Evolutionary conservation across 257 asterid genomes (phyloP).

Genomic region (Mentha longifolia): DNA sequence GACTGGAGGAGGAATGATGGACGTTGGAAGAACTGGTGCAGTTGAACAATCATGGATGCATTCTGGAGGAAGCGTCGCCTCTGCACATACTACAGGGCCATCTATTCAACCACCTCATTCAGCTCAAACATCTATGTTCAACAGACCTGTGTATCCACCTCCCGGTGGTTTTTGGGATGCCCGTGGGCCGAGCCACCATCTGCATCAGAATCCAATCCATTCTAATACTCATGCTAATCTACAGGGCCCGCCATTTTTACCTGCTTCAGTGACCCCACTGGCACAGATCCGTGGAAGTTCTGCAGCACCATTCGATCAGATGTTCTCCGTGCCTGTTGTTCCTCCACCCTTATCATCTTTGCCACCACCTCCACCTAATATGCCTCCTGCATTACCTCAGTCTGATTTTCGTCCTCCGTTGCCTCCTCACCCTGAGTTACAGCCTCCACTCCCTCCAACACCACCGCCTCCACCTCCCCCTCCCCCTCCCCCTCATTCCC

Average conservation of each 20-base stretch:
- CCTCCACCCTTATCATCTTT: constrained; percentile 68
- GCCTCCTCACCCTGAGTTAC: constrained; percentile 48
- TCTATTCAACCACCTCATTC: constrained; percentile 61
- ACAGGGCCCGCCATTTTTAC: constrained; percentile 72
- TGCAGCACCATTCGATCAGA: constrained; percentile 62
- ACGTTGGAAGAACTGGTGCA: constrained; percentile 48
- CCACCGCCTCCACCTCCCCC: constrained; percentile 67
- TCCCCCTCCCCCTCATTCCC: constrained; percentile 58
- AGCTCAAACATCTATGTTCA: constrained; percentile 56
- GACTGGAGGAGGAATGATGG: constrained; percentile 58
- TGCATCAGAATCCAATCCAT: constrained; percentile 49
- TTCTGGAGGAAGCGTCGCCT: constrained; percentile 54
- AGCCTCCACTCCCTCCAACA: constrained; percentile 56
- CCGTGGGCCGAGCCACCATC: constrained; percentile 59
- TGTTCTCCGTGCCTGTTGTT: constrained; percentile 57
- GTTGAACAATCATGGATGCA: constrained; percentile 50
- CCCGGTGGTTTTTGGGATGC: constrained; percentile 72
- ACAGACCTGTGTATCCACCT: constrained; percentile 66
- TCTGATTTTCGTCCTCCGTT: constrained; percentile 53
- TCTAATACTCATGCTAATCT: constrained; percentile 58
- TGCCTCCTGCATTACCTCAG: constrained; percentile 58
- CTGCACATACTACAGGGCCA: constrained; percentile 52
- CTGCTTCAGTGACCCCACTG: constrained; percentile 81
- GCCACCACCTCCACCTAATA: constrained; percentile 53
- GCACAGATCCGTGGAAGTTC: constrained; percentile 65